These are phyloP conservation scores for Dipteronia sinensis DNA, from an alignment of 345 rosid genomes.

Conservation along the genomic window DNA sequence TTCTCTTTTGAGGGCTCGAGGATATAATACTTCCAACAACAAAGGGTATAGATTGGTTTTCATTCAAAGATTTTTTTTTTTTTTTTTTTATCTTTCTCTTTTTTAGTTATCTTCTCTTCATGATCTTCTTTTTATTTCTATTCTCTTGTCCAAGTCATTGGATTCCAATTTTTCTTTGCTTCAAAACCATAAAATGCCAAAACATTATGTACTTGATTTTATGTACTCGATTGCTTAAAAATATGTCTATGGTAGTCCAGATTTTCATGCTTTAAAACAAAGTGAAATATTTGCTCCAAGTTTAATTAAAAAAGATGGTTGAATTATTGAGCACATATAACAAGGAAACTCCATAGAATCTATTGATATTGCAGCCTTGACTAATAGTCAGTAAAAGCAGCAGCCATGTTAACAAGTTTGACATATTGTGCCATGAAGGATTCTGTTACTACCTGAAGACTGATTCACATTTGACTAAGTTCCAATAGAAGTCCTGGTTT, in stretches of 20 bases:
- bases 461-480: too few species aligned
- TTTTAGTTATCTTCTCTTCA: not conserved
- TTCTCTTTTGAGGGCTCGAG: conserved; percentile 35
- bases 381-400: not conserved
- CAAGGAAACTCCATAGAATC: not conserved
- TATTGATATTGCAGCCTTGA: not conserved
- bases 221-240: not conserved
- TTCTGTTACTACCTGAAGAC: too few species aligned
- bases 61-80: not conserved
- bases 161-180: not conserved
- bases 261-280: not conserved
- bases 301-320: not conserved
- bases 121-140: not conserved
- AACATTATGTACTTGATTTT: too few species aligned
- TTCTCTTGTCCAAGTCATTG: not conserved
- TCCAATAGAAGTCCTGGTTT: not conserved
- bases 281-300: not conserved
- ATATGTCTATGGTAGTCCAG: not conserved
- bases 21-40: conserved; percentile 24
- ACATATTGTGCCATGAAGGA: too few species aligned
- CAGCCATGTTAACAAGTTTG: not conserved
- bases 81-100: too few species aligned
- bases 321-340: not conserved
- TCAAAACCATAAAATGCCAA: too few species aligned
- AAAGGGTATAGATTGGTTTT: not conserved